Conservation (phyloP, 2,329 filamentous ascomycete genomes). For the Microascus cirrosus region DNA sequence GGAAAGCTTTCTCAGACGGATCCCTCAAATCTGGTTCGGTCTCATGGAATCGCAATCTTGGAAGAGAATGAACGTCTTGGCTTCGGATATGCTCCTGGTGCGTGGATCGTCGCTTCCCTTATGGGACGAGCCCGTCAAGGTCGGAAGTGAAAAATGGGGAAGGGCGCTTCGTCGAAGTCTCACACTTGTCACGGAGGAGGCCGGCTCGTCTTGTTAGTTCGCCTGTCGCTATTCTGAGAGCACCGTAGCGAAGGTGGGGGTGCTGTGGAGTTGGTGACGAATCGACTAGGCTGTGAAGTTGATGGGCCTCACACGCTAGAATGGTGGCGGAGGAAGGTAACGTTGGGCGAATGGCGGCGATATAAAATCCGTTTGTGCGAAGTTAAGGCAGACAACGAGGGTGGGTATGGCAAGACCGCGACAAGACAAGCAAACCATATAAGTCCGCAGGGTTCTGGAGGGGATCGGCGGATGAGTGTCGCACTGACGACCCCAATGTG, state of each 20-base stretch:
- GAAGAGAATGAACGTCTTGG: not conserved
- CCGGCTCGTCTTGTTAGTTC: not conserved
- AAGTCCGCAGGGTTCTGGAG: not conserved
- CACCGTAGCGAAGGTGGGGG: not conserved
- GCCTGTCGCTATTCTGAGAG: not conserved
- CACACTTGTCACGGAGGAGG: not conserved
- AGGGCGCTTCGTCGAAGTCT: not conserved
- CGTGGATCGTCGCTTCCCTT: not conserved
- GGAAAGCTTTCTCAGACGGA: not conserved
- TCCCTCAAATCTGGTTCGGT: not conserved
- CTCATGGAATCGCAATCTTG: not conserved
- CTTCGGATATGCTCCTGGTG: not conserved
- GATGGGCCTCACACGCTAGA: not conserved
- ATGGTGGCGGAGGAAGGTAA: not conserved
- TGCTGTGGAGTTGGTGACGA: slow-evolving; percentile 3
- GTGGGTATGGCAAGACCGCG: not conserved
- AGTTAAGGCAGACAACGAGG: not conserved
- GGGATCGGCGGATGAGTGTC: slow-evolving; percentile 6
- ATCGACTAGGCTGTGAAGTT: slow-evolving; percentile 1
- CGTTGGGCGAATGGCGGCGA: not conserved
- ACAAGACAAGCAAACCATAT: slow-evolving; percentile 4
- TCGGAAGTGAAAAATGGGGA: not conserved
- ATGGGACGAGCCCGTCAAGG: not conserved
- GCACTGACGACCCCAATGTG: slow-evolving; percentile 6
- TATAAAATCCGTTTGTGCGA: slow-evolving; percentile 1